These are phyloP conservation scores for Cladosporium sp. DNA, from an alignment of 2,329 filamentous ascomycete genomes.

Conservation along the genomic window DNA sequence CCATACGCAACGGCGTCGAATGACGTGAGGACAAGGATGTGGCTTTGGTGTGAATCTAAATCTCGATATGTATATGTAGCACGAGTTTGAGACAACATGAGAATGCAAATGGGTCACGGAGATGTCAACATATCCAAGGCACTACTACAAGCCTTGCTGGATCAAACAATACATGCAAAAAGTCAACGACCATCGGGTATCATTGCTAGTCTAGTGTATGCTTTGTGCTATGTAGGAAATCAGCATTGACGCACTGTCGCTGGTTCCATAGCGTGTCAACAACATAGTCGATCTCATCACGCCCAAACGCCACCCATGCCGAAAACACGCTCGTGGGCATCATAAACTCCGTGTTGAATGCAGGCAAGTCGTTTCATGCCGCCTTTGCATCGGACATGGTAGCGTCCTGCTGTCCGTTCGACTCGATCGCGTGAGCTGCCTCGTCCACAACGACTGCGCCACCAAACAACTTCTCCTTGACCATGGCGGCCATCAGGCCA, in stretches of 20 bases:
- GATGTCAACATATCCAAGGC: neutral
- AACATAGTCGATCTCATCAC: neutral
- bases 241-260: constrained; percentile 20
- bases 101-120: neutral
- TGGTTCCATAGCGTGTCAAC: neutral
- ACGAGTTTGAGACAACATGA: neutral
- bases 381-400: constrained; percentile 33
- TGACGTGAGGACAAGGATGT: neutral
- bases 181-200: neutral
- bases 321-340: constrained; percentile 4
- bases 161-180: neutral
- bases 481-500: constrained; percentile 61
- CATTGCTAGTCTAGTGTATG: constrained; percentile 6
- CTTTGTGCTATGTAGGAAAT: neutral
- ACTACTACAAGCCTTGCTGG: neutral
- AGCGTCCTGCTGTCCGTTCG: constrained; percentile 30
- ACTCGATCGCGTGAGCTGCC: constrained; percentile 20
- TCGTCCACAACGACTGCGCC: constrained; percentile 23
- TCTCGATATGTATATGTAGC: neutral
- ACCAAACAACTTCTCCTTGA: constrained; percentile 64
- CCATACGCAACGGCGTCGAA: neutral
- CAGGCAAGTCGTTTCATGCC: neutral
- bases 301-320: constrained; percentile 10
- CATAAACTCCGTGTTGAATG: neutral
- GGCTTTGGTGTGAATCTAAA: neutral